Conservation (phyloP, 1,139 yeast species). For the Candida frijolesensis region DNA sequence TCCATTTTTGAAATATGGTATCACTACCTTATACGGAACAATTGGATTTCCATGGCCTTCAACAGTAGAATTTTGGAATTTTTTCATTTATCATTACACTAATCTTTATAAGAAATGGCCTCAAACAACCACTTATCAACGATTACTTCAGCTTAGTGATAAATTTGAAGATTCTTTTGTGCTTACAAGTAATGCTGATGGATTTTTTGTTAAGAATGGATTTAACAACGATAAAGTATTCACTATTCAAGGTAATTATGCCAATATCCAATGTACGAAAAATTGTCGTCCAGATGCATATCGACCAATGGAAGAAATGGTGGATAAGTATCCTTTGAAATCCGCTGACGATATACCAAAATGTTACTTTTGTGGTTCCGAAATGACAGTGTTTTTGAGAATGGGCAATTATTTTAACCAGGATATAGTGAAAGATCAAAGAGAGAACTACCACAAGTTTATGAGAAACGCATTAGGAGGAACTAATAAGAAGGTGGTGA, state of each 20-base stretch:
- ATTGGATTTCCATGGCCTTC: conserved; percentile 13
- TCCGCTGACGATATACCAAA: conserved; percentile 8
- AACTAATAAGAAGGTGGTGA: conserved; percentile 3
- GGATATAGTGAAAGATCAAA: conserved; percentile 1
- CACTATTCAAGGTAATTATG: conserved; percentile 12
- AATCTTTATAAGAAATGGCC: conserved; percentile 11
- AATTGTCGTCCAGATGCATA: conserved; percentile 10
- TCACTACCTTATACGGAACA: conserved; percentile 9
- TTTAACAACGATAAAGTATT: conserved; percentile 10
- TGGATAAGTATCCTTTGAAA: conserved; percentile 7
- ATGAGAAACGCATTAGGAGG: neutral
- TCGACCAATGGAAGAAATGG: conserved; percentile 9
- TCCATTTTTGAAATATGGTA: conserved; percentile 11
- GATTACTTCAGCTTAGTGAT: conserved; percentile 3
- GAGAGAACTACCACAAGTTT: conserved; percentile 2
- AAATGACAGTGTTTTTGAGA: conserved; percentile 12
- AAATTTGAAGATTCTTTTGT: conserved; percentile 10
- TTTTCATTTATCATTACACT: conserved; percentile 13
- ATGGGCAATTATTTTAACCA: conserved; percentile 10
- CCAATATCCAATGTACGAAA: conserved; percentile 10
- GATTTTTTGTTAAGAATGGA: conserved; percentile 15
- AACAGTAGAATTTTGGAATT: conserved; percentile 14
- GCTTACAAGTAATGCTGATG: conserved; percentile 15
- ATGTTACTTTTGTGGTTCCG: conserved; percentile 11
- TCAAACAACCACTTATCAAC: conserved; percentile 9